Evolutionary conservation across 108 stramenopile genomes (phyloP).

Genomic region (Licmophora abbreviata): DNA sequence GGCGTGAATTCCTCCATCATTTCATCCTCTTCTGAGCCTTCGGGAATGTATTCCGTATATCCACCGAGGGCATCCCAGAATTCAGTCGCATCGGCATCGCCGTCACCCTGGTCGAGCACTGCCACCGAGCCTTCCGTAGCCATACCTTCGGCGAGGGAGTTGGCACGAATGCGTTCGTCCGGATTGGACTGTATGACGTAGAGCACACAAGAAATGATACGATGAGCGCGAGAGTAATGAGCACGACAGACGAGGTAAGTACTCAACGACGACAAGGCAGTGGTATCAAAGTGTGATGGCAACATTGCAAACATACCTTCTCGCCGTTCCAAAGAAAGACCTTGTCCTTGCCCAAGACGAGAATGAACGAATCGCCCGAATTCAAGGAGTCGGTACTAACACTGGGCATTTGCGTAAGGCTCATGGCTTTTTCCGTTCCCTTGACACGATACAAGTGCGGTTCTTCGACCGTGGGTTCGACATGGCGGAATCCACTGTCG

Average conservation of each 20-base stretch:
- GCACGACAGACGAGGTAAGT: conserved; percentile 13
- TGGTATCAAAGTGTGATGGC: not conserved
- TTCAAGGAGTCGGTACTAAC: conserved; percentile 55
- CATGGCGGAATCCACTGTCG: conserved; percentile 79
- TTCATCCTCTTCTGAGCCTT: conserved; percentile 28
- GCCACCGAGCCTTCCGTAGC: conserved; percentile 28
- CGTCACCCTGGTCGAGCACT: conserved; percentile 32
- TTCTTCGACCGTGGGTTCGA: conserved; percentile 54
- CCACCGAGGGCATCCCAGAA: conserved; percentile 84
- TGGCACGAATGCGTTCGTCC: conserved; percentile 19
- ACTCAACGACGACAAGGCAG: not conserved
- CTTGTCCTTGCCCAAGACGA: conserved; percentile 59
- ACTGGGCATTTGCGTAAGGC: conserved; percentile 58
- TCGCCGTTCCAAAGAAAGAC: conserved; percentile 77
- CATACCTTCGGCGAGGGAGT: conserved; percentile 22
- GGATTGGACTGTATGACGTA: conserved; percentile 13
- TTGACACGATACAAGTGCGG: conserved; percentile 50
- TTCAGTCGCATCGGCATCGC: conserved; percentile 42
- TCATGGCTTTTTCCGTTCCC: conserved; percentile 50
- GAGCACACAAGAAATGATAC: not conserved
- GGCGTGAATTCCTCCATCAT: conserved; percentile 19
- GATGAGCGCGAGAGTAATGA: not conserved
- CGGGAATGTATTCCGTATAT: conserved; percentile 34
- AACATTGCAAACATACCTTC: conserved; percentile 27
- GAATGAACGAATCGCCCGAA: conserved; percentile 79